These are phyloP conservation scores for Colletotrichum endophyticum DNA, from an alignment of 2,329 filamentous ascomycete genomes.

Conservation along the genomic window DNA sequence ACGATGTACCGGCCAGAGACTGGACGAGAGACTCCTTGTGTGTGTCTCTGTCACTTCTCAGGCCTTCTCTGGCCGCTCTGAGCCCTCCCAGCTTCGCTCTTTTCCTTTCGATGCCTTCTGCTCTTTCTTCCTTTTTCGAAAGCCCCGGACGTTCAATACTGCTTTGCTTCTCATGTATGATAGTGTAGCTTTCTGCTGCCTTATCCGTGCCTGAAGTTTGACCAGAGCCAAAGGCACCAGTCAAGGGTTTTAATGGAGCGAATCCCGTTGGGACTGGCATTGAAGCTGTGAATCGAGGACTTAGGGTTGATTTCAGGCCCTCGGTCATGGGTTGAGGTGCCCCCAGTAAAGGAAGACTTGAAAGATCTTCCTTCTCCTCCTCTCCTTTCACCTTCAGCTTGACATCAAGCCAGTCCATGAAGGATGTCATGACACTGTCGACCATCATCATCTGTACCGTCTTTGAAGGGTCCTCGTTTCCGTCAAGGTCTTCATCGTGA, in stretches of 20 bases:
- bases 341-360: background rate
- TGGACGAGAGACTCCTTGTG: background rate
- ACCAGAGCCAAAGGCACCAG: background rate
- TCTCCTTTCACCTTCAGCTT: background rate
- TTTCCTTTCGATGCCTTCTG: background rate
- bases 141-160: background rate
- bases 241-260: background rate
- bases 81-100: background rate
- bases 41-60: background rate
- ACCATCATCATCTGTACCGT: background rate
- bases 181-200: background rate
- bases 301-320: background rate
- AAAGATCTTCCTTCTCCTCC: background rate
- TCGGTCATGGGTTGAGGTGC: background rate
- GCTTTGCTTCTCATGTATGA: background rate
- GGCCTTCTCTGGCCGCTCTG: background rate
- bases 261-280: background rate
- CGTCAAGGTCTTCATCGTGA: background rate
- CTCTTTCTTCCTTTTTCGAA: background rate
- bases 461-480: background rate
- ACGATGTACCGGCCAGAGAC: background rate
- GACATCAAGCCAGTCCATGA: constrained; percentile 12
- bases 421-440: constrained; percentile 5
- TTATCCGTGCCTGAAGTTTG: background rate
- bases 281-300: background rate